A percentile compares a stretch with the other conserved stretches of the same genome.
These are phyloP conservation scores for Naganishia friedmannii DNA, from an alignment of 768 basidiomycete species.

Conservation along the genomic window DNA sequence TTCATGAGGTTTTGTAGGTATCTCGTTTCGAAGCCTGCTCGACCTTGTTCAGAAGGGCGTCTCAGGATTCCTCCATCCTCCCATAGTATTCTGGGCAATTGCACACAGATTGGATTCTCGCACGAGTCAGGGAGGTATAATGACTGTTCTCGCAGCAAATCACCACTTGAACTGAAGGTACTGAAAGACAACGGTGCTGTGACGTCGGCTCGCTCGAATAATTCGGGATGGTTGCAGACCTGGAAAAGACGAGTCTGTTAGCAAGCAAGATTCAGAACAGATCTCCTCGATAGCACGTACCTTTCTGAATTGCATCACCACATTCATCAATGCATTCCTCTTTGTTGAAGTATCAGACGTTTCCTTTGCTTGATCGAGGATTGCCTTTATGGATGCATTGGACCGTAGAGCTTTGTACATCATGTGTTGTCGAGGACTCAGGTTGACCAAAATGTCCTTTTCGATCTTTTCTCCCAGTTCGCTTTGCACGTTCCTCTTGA, in stretches of 20 bases:
- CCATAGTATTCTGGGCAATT: conserved; percentile 72
- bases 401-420: conserved; percentile 85
- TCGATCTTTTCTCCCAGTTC: conserved; percentile 99
- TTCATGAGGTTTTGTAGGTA: conserved; percentile 69
- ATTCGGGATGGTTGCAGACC: conserved; percentile 97
- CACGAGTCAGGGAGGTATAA: conserved; percentile 79
- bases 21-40: conserved; percentile 58
- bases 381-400: conserved; percentile 90
- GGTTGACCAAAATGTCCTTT: conserved; percentile 87
- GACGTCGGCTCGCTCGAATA: conserved; percentile 96
- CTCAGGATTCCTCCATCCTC: conserved; percentile 70
- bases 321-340: conserved; percentile 92
- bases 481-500: conserved; percentile 98
- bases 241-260: conserved; percentile 44
- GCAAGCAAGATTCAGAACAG: neutral
- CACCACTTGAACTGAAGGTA: conserved; percentile 73
- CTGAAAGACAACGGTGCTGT: conserved; percentile 88
- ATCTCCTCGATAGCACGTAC: conserved; percentile 53
- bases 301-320: conserved; percentile 99
- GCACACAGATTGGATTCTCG: conserved; percentile 76
- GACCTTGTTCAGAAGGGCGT: conserved; percentile 62
- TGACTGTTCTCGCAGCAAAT: conserved; percentile 83
- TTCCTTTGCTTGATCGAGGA: conserved; percentile 86
- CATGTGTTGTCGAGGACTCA: conserved; percentile 84
- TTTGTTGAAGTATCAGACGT: conserved; percentile 79